Evolutionary conservation across 1,284 basidiomycete genomes (phyloP), one percentile per base, ranked within the genome.

Genomic region (Ustilago esculenta): DNA sequence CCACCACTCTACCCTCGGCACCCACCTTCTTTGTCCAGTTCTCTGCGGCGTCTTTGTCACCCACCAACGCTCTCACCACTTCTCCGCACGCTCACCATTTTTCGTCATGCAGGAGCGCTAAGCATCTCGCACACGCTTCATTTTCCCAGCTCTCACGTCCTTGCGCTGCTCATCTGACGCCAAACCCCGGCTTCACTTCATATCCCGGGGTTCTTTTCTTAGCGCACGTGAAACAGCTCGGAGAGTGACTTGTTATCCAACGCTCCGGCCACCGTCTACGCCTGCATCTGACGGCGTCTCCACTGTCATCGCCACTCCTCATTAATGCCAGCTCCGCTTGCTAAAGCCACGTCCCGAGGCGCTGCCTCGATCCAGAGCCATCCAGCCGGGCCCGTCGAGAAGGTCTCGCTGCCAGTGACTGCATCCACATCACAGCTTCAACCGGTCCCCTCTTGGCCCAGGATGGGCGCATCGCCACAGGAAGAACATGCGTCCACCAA

Each of bases 401-500:
- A 58, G 37, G 15, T 63, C 20, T 51, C 55, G 15, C 45, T 41
- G 10, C 44, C 66, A 12, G 27, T 42, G 7, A 30, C 55, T 12
- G 59, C 66, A 7, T 69, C 66, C 30, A 69, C 66, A 15, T 63
- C 66, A 2, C 66, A 69, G 30, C 55, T 69, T 40, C 59, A 69
- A 15, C 52, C 66, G 14, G 59, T 63, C 14, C 66, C 66, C 11
- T 63, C 59, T 5, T 69, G 66, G 66, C 66, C 66, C 11, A 49
- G 40, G n/a, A 53, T 49, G 39, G 53, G 32, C 15, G 18, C 67
- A 5, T 29, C 67, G 4, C n/a, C 56, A 14, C 56, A 57, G 46
- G 73, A 73, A 7, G 73, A 76, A 15, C 68, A 73, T n/a, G 72
- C 73, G 2, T 60, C 58, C 20, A 73, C 69, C 39, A 76, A 76